Conservation (phyloP, 148 eudicot genomes). For the Vaccinium darrowii region DNA sequence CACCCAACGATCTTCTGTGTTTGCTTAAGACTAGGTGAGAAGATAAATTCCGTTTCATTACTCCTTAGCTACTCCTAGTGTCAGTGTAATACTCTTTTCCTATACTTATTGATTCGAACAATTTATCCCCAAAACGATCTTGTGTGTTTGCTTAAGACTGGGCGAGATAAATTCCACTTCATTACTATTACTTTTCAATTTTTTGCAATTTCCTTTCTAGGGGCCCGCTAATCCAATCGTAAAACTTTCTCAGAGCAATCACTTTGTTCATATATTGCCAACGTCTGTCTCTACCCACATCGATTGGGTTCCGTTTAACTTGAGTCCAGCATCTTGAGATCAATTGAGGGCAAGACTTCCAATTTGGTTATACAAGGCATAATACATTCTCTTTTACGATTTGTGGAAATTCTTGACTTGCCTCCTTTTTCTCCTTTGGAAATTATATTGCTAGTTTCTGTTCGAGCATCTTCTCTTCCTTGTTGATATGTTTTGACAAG, state of each 20-base stretch:
- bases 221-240: neutral
- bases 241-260: neutral
- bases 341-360: neutral
- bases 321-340: neutral
- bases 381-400: neutral
- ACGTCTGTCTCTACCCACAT: neutral
- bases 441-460: neutral
- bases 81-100: no score
- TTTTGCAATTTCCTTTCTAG: neutral
- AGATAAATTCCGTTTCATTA: neutral
- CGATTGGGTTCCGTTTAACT: neutral
- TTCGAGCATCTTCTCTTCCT: neutral
- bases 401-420: neutral
- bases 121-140: no score
- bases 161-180: no score
- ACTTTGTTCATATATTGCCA: neutral
- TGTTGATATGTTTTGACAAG: neutral
- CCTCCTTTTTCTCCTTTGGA: neutral
- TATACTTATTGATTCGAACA: no score
- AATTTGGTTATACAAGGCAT: neutral
- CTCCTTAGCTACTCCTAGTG: neutral
- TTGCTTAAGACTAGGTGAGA: constrained; percentile 59
- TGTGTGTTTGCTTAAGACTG: neutral
- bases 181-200: neutral
- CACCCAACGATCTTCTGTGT: constrained; percentile 34